Percentiles rank a stretch among this genome's conserved stretches.
phyloP scores from a whole-genome alignment of 2,329 filamentous ascomycete genomes.

The Alternaria postmessia region DNA sequence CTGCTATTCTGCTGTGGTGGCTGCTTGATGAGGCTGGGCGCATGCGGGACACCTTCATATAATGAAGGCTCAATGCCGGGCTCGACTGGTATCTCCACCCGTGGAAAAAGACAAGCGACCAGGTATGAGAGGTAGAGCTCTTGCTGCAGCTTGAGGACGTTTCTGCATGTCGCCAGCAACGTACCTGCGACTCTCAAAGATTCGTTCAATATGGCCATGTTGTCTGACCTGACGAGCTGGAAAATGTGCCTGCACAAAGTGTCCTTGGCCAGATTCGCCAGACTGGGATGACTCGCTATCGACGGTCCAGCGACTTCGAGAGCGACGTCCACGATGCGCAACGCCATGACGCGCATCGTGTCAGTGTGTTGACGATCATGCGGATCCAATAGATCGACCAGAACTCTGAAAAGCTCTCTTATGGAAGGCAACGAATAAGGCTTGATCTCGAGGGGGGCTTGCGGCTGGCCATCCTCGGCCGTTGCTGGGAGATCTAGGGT shows the following conservation, averaged over 20 bases:
- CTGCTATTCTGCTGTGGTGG: conserved; percentile 67
- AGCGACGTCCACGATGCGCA: conserved; percentile 96
- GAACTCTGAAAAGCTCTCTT: conserved; percentile 88
- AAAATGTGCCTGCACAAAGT: conserved; percentile 93
- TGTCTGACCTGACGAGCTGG: conserved; percentile 94
- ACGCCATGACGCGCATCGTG: conserved; percentile 94
- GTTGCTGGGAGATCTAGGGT: conserved; percentile 56
- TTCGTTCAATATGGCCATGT: conserved; percentile 92
- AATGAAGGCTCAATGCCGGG: conserved; percentile 87
- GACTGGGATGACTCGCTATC: conserved; percentile 87
- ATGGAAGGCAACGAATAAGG: conserved; percentile 96
- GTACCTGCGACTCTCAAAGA: conserved; percentile 92
- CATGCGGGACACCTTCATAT: conserved; percentile 91
- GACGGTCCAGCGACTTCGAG: conserved; percentile 95
- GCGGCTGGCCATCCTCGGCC: conserved; percentile 52
- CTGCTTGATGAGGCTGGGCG: conserved; percentile 85
- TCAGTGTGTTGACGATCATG: conserved; percentile 93
- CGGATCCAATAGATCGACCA: conserved; percentile 92
- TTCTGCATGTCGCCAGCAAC: conserved; percentile 86
- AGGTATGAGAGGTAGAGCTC: conserved; percentile 95
- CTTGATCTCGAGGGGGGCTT: conserved; percentile 67
- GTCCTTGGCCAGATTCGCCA: conserved; percentile 89
- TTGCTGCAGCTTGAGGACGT: conserved; percentile 92
- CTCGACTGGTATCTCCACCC: conserved; percentile 92
- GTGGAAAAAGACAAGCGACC: conserved; percentile 90